Conservation (phyloP, 768 basidiomycete genomes). For the Postia placenta region DNA sequence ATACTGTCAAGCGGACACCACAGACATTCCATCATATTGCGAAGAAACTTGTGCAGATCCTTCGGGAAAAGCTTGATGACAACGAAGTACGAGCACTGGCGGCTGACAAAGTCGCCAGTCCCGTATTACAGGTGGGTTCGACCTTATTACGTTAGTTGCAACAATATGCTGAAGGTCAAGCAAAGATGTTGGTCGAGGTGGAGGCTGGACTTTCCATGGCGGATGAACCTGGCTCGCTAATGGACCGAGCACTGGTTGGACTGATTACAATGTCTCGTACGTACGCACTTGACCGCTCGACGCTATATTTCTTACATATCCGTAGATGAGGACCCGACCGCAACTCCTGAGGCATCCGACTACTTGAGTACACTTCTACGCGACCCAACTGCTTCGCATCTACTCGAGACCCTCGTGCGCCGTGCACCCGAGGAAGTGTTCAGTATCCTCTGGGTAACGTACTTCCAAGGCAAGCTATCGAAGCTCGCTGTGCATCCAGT, state of each 20-base stretch:
- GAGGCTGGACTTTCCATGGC: conserved; percentile 64
- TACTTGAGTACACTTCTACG: conserved; percentile 79
- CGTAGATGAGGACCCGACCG: conserved; percentile 35
- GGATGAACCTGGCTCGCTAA: conserved; percentile 59
- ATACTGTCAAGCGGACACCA: conserved; percentile 25
- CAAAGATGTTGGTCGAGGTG: conserved; percentile 74
- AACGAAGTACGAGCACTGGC: conserved; percentile 79
- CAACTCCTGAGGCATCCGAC: conserved; percentile 52
- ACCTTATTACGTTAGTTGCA: too few relatives aligned
- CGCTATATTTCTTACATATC: not conserved
- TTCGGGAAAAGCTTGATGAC: conserved; percentile 48
- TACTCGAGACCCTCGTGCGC: conserved; percentile 75
- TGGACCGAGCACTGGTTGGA: conserved; percentile 78
- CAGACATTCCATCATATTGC: conserved; percentile 41
- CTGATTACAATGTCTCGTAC: conserved; percentile 60
- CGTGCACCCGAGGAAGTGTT: conserved; percentile 60
- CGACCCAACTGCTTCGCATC: conserved; percentile 84
- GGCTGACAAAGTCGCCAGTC: conserved; percentile 71
- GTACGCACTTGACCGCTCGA: conserved; percentile 14
- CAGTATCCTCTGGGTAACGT: conserved; percentile 63
- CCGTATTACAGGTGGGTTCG: conserved; percentile 50
- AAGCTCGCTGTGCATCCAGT: conserved; percentile 82
- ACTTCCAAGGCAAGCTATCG: conserved; percentile 69
- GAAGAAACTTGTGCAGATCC: conserved; percentile 38
- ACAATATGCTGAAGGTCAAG: too few relatives aligned